Conservation (phyloP, 1,284 basidiomycete genomes). For the Entoloma clypeatum region DNA sequence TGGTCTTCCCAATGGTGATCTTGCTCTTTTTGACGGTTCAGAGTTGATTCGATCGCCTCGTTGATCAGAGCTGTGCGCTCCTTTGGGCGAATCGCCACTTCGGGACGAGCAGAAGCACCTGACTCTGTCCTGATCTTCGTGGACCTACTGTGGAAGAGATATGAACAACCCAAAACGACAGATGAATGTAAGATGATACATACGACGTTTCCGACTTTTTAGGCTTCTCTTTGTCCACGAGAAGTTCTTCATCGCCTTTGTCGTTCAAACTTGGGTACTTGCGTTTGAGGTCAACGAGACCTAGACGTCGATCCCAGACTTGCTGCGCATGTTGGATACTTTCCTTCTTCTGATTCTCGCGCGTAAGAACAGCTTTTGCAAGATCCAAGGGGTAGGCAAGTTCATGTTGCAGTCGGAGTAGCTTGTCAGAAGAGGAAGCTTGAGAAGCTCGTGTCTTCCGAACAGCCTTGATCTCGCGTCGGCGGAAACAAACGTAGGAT, state of each 20-base stretch:
- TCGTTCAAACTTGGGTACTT: constrained; percentile 65
- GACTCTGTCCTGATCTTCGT: constrained; percentile 50
- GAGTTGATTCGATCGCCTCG: constrained; percentile 63
- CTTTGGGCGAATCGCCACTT: constrained; percentile 54
- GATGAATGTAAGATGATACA: constrained; percentile 21
- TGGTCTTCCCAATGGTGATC: constrained; percentile 86
- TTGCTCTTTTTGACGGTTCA: constrained; percentile 66
- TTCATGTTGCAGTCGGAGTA: constrained; percentile 78
- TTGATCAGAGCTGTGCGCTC: constrained; percentile 64
- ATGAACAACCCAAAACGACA: constrained; percentile 11
- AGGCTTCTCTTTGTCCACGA: constrained; percentile 72
- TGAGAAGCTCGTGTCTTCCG: constrained; percentile 94
- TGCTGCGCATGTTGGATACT: constrained; percentile 52
- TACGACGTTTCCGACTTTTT: constrained; percentile 58
- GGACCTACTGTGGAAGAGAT: constrained; percentile 35
- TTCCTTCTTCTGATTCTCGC: constrained; percentile 77
- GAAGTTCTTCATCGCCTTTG: constrained; percentile 79
- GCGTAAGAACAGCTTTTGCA: constrained; percentile 61
- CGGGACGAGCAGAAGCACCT: constrained; percentile 39
- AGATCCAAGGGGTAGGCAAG: constrained; percentile 72
- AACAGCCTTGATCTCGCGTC: constrained; percentile 91
- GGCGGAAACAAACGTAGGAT: constrained; percentile 97
- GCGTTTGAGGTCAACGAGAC: constrained; percentile 77
- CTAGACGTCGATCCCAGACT: constrained; percentile 79
- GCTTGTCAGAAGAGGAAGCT: constrained; percentile 83